Percentiles rank a stretch among this genome's conserved stretches.
Evolutionary conservation across 768 basidiomycete genomes (phyloP).

Genomic region (Mycena filopes): DNA sequence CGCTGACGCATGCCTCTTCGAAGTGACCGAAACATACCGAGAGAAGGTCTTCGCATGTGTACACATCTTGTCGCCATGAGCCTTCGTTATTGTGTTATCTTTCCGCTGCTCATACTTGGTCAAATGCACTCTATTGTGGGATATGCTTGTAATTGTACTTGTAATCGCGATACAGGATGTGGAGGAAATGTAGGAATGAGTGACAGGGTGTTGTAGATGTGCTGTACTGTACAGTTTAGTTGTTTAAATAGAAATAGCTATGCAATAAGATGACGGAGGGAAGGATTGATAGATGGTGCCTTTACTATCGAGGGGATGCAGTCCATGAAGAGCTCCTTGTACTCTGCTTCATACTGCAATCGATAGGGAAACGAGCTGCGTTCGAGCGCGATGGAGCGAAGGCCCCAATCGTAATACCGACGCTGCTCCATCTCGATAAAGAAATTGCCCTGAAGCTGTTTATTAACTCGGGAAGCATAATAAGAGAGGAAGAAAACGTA

Average conservation of each 20-base stretch:
- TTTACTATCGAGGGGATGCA: slow-evolving; percentile 43
- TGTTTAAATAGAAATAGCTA: not conserved
- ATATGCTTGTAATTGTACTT: not conserved
- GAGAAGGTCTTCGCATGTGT: slow-evolving; percentile 37
- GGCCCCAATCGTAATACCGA: slow-evolving; percentile 44
- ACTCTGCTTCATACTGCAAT: slow-evolving; percentile 41
- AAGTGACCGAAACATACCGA: slow-evolving; percentile 38
- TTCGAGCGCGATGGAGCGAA: slow-evolving; percentile 45
- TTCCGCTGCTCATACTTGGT: too few species aligned
- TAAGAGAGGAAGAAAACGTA: slow-evolving; percentile 1
- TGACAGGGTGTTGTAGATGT: not conserved
- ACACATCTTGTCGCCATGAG: not conserved
- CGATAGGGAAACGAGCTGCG: slow-evolving; percentile 46
- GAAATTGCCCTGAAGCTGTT: slow-evolving; percentile 40
- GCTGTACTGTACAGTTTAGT: not conserved
- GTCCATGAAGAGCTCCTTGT: slow-evolving; percentile 45
- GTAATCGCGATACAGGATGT: not conserved
- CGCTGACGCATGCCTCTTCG: slow-evolving; percentile 10
- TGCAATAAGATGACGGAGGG: not conserved
- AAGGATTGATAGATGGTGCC: not conserved
- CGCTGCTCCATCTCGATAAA: slow-evolving; percentile 47
- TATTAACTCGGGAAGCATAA: not conserved
- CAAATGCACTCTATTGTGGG: slow-evolving; percentile 1
- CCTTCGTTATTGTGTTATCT: not conserved
- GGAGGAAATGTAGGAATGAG: not conserved